Evolutionary conservation across 768 basidiomycete genomes (phyloP).

Genomic region (Tylopilus intermedius): DNA sequence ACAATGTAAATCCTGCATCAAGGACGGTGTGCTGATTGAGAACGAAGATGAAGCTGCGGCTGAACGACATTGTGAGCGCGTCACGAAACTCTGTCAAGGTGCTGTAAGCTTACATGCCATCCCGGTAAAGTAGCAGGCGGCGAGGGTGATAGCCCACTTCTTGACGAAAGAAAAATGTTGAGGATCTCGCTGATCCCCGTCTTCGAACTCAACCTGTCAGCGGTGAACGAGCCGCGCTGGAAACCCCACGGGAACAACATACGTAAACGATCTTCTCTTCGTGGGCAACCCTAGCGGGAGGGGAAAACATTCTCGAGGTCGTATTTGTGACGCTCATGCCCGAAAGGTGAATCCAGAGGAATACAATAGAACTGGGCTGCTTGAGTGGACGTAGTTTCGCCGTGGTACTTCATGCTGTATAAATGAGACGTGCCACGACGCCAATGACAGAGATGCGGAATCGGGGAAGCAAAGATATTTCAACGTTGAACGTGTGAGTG

Average conservation of each 20-base stretch:
- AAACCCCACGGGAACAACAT: background rate
- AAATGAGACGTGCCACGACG: too few relatives aligned
- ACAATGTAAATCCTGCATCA: constrained; percentile 44
- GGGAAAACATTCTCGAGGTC: too few relatives aligned
- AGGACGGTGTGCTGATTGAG: constrained; percentile 49
- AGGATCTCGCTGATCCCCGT: constrained; percentile 37
- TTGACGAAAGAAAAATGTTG: constrained; percentile 31
- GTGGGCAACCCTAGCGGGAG: background rate
- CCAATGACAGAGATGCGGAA: too few relatives aligned
- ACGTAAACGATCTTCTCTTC: constrained; percentile 13
- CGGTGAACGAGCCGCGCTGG: background rate
- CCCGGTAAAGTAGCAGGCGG: constrained; percentile 23
- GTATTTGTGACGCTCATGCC: too few relatives aligned
- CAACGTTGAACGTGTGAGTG: too few relatives aligned
- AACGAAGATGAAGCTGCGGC: constrained; percentile 49
- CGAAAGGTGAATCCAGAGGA: too few relatives aligned
- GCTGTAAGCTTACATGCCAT: constrained; percentile 13
- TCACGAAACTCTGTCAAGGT: background rate
- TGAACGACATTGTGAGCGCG: constrained; percentile 14
- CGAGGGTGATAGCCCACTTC: constrained; percentile 40
- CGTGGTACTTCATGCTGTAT: too few relatives aligned
- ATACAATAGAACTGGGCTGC: too few relatives aligned
- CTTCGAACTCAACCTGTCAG: constrained; percentile 36
- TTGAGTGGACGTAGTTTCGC: too few relatives aligned
- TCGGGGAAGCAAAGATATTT: too few relatives aligned